Conservation (phyloP, 306 rosid genomes). For the Quercus aquifolioides region DNA sequence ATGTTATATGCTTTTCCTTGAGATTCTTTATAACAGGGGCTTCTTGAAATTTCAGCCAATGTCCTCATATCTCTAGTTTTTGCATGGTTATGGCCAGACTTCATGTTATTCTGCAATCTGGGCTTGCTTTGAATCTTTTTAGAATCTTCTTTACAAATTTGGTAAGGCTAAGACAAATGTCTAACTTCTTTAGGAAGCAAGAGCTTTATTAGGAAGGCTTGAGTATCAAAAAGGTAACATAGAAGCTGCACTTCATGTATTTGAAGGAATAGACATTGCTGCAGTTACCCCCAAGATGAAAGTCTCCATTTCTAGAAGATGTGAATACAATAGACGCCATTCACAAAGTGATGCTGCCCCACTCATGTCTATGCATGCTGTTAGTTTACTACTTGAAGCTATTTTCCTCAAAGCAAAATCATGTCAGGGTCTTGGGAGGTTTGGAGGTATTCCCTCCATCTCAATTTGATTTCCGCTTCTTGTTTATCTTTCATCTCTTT, state of each 20-base stretch:
- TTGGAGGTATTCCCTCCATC: slow-evolving; percentile 55
- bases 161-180: slow-evolving; percentile 16
- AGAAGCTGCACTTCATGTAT: slow-evolving; percentile 92
- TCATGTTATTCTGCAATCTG: neutral
- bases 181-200: slow-evolving; percentile 65
- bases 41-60: neutral
- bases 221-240: slow-evolving; percentile 85
- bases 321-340: slow-evolving; percentile 46
- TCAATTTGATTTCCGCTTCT: neutral
- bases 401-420: slow-evolving; percentile 81
- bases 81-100: neutral
- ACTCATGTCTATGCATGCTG: slow-evolving; percentile 85
- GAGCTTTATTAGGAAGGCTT: slow-evolving; percentile 91
- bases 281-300: slow-evolving; percentile 69
- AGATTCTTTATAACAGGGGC: neutral
- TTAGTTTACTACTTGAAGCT: slow-evolving; percentile 90
- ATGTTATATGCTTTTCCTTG: neutral
- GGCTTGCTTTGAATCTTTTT: slow-evolving; percentile 17
- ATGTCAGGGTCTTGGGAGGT: slow-evolving; percentile 71
- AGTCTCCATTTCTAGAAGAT: slow-evolving; percentile 61
- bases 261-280: slow-evolving; percentile 88
- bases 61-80: neutral
- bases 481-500: neutral
- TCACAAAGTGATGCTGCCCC: slow-evolving; percentile 57
- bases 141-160: neutral